Evolutionary conservation across 2,329 filamentous ascomycete genomes (phyloP).

Genomic region (Fusarium transvaalense): DNA sequence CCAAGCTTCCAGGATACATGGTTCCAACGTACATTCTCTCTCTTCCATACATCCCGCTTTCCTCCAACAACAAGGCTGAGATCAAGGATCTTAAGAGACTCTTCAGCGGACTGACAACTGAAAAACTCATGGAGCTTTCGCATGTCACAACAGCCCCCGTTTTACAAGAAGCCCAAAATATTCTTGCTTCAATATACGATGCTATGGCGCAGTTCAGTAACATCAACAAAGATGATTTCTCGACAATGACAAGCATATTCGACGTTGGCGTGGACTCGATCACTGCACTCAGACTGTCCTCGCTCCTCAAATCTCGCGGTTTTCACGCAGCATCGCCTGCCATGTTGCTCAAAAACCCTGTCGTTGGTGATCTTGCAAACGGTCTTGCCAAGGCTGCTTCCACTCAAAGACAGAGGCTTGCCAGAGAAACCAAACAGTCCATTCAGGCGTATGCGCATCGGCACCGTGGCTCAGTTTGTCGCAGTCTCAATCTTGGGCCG

Average conservation of each 20-base stretch:
- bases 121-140: slow-evolving; percentile 71
- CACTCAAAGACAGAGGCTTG: slow-evolving; percentile 36
- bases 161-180: slow-evolving; percentile 51
- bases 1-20: slow-evolving; percentile 86
- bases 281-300: slow-evolving; percentile 78
- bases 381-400: slow-evolving; percentile 48
- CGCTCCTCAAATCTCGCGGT: slow-evolving; percentile 72
- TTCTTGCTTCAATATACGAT: slow-evolving; percentile 62
- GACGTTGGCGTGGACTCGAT: slow-evolving; percentile 92
- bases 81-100: slow-evolving; percentile 74
- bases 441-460: slow-evolving; percentile 75
- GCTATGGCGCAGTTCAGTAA: slow-evolving; percentile 67
- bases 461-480: slow-evolving; percentile 66
- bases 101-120: slow-evolving; percentile 71
- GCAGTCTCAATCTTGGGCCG: slow-evolving; percentile 62
- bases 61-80: slow-evolving; percentile 91
- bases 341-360: slow-evolving; percentile 73
- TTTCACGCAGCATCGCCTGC: slow-evolving; percentile 72
- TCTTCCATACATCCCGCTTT: slow-evolving; percentile 80
- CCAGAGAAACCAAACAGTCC: slow-evolving; percentile 67
- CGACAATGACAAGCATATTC: slow-evolving; percentile 76
- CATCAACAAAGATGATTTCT: slow-evolving; percentile 59
- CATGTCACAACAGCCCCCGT: slow-evolving; percentile 45
- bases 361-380: slow-evolving; percentile 61
- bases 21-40: slow-evolving; percentile 86